Conservation (phyloP, 768 basidiomycete genomes). For the Cubamyces sp. region DNA sequence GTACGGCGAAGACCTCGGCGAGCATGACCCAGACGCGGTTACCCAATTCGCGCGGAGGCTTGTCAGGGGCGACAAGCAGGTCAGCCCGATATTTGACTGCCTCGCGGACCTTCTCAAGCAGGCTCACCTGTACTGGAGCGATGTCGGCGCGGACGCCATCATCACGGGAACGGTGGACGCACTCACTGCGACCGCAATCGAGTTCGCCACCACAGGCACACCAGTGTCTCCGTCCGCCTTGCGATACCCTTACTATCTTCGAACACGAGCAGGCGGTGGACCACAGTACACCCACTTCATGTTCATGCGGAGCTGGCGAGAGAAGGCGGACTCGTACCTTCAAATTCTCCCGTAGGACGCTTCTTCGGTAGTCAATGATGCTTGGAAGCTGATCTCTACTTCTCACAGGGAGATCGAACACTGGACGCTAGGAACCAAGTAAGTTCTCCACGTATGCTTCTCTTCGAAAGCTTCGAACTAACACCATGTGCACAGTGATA, state of each 20-base stretch:
- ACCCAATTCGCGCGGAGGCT: slow-evolving; percentile 43
- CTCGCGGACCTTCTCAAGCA: slow-evolving; percentile 41
- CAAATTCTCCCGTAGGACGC: slow-evolving; percentile 41
- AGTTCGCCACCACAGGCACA: slow-evolving; percentile 38
- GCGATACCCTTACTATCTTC: slow-evolving; percentile 36
- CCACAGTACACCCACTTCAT: slow-evolving; percentile 44
- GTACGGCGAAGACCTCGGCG: slow-evolving; percentile 43
- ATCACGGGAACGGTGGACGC: slow-evolving; percentile 42
- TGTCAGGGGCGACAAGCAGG: slow-evolving; percentile 35
- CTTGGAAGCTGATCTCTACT: neutral
- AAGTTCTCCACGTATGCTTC: neutral
- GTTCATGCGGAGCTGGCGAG: slow-evolving; percentile 36
- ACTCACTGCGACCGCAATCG: slow-evolving; percentile 40
- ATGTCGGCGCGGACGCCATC: slow-evolving; percentile 35
- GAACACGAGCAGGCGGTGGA: slow-evolving; percentile 38
- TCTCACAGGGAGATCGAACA: slow-evolving; percentile 17
- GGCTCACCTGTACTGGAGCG: slow-evolving; percentile 35
- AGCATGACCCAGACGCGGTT: slow-evolving; percentile 33
- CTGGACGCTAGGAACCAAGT: slow-evolving; percentile 25
- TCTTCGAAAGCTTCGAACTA: neutral
- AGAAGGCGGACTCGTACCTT: slow-evolving; percentile 35
- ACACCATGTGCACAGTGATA: slow-evolving; percentile 6
- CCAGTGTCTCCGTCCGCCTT: slow-evolving; percentile 31
- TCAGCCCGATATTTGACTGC: slow-evolving; percentile 38
- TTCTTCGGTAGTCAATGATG: neutral